These are phyloP conservation scores for Mucor lusitanicus DNA, from an alignment of 371 early-diverging fungal species.

Conservation along the genomic window DNA sequence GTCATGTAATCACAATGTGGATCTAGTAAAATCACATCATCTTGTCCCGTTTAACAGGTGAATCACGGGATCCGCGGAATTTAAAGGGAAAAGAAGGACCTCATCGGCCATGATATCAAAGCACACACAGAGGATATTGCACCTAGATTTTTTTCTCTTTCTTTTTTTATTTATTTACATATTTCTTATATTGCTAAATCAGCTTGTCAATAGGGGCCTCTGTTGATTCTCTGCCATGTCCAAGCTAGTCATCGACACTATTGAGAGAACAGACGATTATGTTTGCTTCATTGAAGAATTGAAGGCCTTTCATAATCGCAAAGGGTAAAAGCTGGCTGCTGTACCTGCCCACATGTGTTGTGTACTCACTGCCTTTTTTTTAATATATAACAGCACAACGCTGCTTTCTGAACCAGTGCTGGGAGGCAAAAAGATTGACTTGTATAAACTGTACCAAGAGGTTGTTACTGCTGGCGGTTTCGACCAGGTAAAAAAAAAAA, in stretches of 20 bases:
- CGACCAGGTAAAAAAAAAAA: constrained; percentile 64
- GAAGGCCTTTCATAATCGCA: constrained; percentile 66
- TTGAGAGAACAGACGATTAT: constrained; percentile 75
- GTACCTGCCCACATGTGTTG: no score
- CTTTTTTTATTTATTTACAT: neutral
- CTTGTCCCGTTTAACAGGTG: neutral
- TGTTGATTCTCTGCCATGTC: constrained; percentile 13
- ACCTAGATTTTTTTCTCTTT: neutral
- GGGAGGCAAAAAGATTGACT: constrained; percentile 75
- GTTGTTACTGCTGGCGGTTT: constrained; percentile 73
- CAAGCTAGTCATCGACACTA: constrained; percentile 49
- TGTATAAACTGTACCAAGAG: constrained; percentile 66
- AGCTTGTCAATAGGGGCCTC: neutral
- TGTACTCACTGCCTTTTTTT: neutral
- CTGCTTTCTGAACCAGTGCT: constrained; percentile 73
- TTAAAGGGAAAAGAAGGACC: neutral
- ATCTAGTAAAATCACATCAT: neutral
- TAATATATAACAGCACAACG: constrained; percentile 46
- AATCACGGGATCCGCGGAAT: neutral
- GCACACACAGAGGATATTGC: neutral
- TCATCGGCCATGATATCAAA: neutral
- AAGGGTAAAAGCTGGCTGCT: constrained; percentile 77
- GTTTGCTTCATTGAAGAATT: constrained; percentile 68
- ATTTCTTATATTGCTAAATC: neutral
- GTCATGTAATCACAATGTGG: no score